Evolutionary conservation across 2,329 filamentous ascomycete species (phyloP).

Genomic region (Fusarium tuaranense): DNA sequence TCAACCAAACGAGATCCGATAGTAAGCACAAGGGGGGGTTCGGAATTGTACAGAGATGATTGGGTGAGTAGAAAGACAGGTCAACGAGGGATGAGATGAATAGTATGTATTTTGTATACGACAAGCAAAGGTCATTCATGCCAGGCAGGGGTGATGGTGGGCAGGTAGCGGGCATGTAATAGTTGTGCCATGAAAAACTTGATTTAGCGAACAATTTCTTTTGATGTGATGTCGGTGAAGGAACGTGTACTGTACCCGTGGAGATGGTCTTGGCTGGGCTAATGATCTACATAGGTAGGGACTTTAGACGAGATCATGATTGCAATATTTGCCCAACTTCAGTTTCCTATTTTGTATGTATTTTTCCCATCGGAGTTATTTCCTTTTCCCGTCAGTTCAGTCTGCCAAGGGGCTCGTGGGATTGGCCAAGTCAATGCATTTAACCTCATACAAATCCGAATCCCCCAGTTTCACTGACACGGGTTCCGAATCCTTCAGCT

Average conservation of each 20-base stretch:
- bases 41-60: slow-evolving; percentile 7
- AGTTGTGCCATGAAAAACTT: slow-evolving; percentile 24
- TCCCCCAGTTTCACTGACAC: background rate
- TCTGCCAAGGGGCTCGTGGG: background rate
- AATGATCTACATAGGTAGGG: background rate
- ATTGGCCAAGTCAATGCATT: background rate
- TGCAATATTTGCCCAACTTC: background rate
- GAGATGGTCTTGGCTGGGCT: background rate
- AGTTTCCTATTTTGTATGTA: background rate
- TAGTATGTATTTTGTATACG: slow-evolving; percentile 45
- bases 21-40: slow-evolving; percentile 46
- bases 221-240: background rate
- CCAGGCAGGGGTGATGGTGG: background rate
- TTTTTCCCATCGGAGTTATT: background rate
- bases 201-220: background rate
- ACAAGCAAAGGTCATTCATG: slow-evolving; percentile 3
- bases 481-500: background rate
- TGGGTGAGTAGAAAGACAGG: background rate
- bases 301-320: background rate
- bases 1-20: slow-evolving; percentile 3
- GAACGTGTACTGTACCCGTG: background rate
- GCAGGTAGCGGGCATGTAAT: slow-evolving; percentile 26
- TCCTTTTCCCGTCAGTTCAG: background rate
- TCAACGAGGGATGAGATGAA: slow-evolving; percentile 8
- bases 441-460: background rate